Conservation (phyloP, 208 protist species). For the Leishmania major region DNA sequence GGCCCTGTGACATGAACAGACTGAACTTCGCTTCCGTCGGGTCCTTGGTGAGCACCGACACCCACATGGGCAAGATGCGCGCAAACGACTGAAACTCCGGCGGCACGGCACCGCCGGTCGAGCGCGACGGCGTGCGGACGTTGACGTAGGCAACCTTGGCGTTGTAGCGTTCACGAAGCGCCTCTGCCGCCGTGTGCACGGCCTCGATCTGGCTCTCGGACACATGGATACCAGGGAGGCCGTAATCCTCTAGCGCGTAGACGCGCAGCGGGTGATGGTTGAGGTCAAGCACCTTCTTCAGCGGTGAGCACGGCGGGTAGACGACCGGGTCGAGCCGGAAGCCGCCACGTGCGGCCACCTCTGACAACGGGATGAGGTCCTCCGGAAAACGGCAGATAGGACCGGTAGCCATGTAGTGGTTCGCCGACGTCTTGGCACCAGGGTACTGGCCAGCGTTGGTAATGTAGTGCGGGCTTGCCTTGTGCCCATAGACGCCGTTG, state of each 20-base stretch:
- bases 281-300: constrained; percentile 54
- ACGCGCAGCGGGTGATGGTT: constrained; percentile 50
- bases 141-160: constrained; percentile 82
- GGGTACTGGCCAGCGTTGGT: constrained; percentile 82
- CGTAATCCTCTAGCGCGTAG: constrained; percentile 84
- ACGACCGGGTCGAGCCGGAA: constrained; percentile 64
- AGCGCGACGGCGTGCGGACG: constrained; percentile 57
- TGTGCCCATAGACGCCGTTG: constrained; percentile 91
- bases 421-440: constrained; percentile 59
- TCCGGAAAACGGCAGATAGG: constrained; percentile 85
- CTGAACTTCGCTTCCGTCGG: constrained; percentile 66
- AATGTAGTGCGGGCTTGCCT: constrained; percentile 87
- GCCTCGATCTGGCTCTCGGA: constrained; percentile 58
- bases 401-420: constrained; percentile 88
- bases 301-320: constrained; percentile 68
- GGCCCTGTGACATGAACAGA: constrained; percentile 60
- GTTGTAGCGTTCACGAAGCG: constrained; percentile 50
- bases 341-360: constrained; percentile 76
- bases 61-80: constrained; percentile 72
- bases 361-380: constrained; percentile 76
- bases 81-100: constrained; percentile 61
- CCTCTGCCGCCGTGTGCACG: constrained; percentile 57
- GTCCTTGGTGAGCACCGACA: constrained; percentile 61
- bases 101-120: constrained; percentile 58
- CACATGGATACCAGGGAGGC: constrained; percentile 54